Percentiles rank a stretch among this genome's conserved stretches.
These are phyloP conservation scores for Pythium vanterpoolii DNA, from an alignment of 352 stramenopile genomes.

Conservation along the genomic window DNA sequence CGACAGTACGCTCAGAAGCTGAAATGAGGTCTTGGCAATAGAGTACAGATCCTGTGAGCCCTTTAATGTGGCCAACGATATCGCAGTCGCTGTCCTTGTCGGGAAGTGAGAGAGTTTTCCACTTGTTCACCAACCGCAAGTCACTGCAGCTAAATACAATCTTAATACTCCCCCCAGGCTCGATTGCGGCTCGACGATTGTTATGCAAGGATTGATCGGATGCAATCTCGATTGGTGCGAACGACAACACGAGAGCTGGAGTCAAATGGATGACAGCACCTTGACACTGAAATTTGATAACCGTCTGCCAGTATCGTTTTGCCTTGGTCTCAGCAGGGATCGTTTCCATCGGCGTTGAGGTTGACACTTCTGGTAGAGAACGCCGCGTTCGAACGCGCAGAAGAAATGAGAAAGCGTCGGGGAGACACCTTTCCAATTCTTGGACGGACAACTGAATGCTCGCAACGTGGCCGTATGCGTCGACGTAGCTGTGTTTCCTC, in stretches of 20 bases:
- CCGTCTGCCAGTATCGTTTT: conserved; percentile 18
- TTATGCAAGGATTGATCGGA: conserved; percentile 7
- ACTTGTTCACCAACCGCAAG: conserved; percentile 5
- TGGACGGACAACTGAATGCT: not conserved
- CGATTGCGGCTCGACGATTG: conserved; percentile 8
- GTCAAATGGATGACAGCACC: conserved; percentile 7
- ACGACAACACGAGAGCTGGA: conserved; percentile 5
- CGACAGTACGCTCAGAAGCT: not conserved
- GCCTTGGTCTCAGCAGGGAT: not conserved
- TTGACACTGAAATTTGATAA: conserved; percentile 2
- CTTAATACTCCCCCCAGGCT: conserved; percentile 15
- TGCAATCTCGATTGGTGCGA: conserved; percentile 1
- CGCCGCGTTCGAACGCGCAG: not conserved
- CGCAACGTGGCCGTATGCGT: not conserved
- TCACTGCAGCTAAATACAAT: not conserved
- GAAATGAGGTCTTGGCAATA: conserved; percentile 14
- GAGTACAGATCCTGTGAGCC: conserved; percentile 7
- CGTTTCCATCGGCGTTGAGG: not conserved
- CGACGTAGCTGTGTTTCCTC: conserved; percentile 16
- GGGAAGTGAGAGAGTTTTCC: not conserved
- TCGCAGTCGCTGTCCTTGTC: not conserved
- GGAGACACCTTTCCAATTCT: not conserved
- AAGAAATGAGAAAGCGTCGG: not conserved
- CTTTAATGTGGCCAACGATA: not conserved
- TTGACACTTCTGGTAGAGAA: not conserved